These are phyloP conservation scores for Boletus barrowsii DNA, from an alignment of 768 basidiomycete species.

Conservation along the genomic window DNA sequence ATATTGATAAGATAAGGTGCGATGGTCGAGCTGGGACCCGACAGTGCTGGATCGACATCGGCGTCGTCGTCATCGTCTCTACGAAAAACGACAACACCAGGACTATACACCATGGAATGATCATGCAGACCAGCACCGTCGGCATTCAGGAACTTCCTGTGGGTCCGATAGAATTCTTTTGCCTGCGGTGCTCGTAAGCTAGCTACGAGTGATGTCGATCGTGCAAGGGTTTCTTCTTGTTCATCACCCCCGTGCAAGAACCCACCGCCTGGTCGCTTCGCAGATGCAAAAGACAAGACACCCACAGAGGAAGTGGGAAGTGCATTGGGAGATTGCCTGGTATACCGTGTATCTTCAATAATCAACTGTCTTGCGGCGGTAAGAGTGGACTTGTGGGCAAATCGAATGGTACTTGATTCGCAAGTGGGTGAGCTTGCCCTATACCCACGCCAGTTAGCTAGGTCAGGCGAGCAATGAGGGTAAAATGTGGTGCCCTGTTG, in stretches of 20 bases:
- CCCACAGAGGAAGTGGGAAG: conserved; percentile 32
- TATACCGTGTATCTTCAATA: conserved; percentile 10
- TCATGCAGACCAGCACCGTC: conserved; percentile 44
- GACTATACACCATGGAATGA: conserved; percentile 47
- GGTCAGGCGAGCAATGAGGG: conserved; percentile 35
- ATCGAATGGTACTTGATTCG: conserved; percentile 25
- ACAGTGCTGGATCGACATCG: conserved; percentile 9
- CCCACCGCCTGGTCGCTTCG: conserved; percentile 44
- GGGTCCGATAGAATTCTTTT: conserved; percentile 40
- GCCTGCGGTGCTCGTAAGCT: conserved; percentile 34
- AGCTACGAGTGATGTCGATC: conserved; percentile 40
- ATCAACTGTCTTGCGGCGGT: conserved; percentile 31
- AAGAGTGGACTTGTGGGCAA: conserved; percentile 31
- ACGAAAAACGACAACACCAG: conserved; percentile 42
- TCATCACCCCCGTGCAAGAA: conserved; percentile 44
- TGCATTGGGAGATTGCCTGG: conserved; percentile 11
- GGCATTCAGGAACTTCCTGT: conserved; percentile 29
- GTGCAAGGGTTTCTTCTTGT: conserved; percentile 43
- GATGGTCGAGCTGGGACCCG: conserved; percentile 28
- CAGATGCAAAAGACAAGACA: conserved; percentile 42
- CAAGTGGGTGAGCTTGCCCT: conserved; percentile 3
- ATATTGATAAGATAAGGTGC: conserved; percentile 39
- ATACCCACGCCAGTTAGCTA: conserved; percentile 35
- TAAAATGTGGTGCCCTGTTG: conserved; percentile 39
- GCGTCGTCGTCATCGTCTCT: conserved; percentile 33